Conservation (phyloP, 2,329 filamentous ascomycete species). For the Boeremia lycopersici region DNA sequence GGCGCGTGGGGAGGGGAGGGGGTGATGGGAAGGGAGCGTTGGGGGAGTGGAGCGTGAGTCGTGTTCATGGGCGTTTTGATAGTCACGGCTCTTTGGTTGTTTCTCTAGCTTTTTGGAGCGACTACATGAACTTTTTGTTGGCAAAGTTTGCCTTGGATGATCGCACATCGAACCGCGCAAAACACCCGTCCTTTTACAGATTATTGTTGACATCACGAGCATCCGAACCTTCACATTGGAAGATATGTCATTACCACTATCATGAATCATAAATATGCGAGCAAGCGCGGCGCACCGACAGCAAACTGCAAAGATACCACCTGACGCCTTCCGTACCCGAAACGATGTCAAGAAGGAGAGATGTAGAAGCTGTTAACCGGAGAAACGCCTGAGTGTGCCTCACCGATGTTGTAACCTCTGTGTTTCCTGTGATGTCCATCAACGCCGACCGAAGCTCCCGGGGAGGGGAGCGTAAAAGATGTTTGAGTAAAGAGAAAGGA, state of each 20-base stretch:
- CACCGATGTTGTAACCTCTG: neutral
- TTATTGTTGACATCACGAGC: too few relatives aligned
- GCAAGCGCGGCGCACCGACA: constrained; percentile 7
- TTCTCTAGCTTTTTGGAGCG: too few relatives aligned
- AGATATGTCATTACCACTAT: constrained; percentile 8
- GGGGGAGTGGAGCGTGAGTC: neutral
- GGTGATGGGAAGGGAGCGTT: neutral
- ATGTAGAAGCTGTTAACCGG: neutral
- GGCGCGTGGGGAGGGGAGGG: constrained; percentile 17
- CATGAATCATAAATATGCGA: constrained; percentile 13
- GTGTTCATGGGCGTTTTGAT: too few relatives aligned
- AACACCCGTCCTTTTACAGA: too few relatives aligned
- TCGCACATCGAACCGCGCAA: too few relatives aligned
- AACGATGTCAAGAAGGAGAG: neutral
- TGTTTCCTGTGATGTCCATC: neutral
- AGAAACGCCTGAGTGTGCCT: neutral
- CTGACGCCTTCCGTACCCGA: constrained; percentile 1
- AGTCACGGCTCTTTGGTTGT: too few relatives aligned
- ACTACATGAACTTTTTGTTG: too few relatives aligned
- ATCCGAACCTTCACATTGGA: too few relatives aligned
- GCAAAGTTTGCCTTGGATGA: too few relatives aligned
- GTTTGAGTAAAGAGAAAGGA: neutral
- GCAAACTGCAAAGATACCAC: neutral
- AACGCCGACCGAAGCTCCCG: constrained; percentile 1
- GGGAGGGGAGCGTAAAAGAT: neutral